phyloP scores from a whole-genome alignment of 2,329 filamentous ascomycete genomes.

The Ceratocystis ficicola region DNA sequence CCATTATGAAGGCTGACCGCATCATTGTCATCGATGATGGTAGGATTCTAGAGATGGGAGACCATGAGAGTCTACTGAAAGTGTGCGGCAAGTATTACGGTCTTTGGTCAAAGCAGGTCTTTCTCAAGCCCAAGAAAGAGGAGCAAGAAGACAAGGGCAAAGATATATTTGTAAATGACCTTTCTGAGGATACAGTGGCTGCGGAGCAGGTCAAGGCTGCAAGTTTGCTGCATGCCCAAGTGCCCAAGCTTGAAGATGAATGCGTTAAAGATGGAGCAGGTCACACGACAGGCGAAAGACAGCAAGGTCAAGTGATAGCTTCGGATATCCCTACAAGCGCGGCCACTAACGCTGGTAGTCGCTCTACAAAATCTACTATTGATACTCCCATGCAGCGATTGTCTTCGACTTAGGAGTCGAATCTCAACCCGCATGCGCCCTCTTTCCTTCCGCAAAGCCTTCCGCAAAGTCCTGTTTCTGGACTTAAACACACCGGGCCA shows the following conservation, averaged over 20 bases:
- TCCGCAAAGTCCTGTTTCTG: background rate
- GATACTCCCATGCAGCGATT: constrained; percentile 5
- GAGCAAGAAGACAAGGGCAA: constrained; percentile 25
- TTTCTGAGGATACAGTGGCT: constrained; percentile 31
- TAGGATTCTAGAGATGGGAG: constrained; percentile 50
- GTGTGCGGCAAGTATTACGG: constrained; percentile 50
- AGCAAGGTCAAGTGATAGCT: background rate
- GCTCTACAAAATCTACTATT: background rate
- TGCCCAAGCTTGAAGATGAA: constrained; percentile 21
- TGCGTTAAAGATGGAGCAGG: background rate
- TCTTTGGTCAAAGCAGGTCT: constrained; percentile 53
- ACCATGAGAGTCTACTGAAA: constrained; percentile 45
- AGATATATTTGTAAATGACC: constrained; percentile 30
- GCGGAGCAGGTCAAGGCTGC: constrained; percentile 28
- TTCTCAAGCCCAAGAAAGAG: constrained; percentile 37
- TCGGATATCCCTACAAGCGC: background rate
- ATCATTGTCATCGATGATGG: constrained; percentile 55
- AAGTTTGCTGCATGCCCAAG: constrained; percentile 7
- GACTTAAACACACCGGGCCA: background rate
- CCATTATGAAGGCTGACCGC: constrained; percentile 55
- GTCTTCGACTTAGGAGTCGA: constrained; percentile 34
- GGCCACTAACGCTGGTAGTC: background rate
- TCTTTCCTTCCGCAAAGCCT: constrained; percentile 39
- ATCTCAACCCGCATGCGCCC: constrained; percentile 44
- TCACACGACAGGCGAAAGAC: background rate